These are phyloP conservation scores for Sisymbrium irio DNA, from an alignment of 345 rosid genomes.

Conservation along the genomic window DNA sequence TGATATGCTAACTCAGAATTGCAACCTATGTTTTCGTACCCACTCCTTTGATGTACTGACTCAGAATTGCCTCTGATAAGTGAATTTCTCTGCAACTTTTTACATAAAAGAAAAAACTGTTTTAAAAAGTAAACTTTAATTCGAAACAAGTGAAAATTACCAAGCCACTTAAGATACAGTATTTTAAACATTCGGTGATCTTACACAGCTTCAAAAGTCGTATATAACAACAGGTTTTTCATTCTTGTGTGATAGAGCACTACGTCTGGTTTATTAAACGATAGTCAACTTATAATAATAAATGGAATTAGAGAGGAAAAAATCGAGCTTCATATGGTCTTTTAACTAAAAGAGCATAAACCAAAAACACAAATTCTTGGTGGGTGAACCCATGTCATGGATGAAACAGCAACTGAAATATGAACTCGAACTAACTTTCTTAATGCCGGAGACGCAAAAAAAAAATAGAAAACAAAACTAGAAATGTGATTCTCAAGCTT, in stretches of 20 bases:
- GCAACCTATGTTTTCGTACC: too few species aligned
- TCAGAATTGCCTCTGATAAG: too few species aligned
- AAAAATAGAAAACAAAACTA: not conserved
- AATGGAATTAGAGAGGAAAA: not conserved
- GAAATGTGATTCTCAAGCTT: conserved; percentile 1
- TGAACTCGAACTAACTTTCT: conserved; percentile 3
- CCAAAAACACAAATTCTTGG: not conserved
- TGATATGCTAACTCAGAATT: too few species aligned
- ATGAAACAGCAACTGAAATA: not conserved
- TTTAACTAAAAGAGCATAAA: conserved; percentile 2
- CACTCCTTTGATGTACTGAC: conserved; percentile 29
- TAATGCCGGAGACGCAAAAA: not conserved
- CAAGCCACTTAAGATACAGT: too few species aligned
- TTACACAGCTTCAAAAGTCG: too few species aligned
- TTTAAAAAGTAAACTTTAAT: too few species aligned
- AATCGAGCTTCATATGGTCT: not conserved
- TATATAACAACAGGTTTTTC: too few species aligned
- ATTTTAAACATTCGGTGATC: too few species aligned
- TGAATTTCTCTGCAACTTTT: too few species aligned
- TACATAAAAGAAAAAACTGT: too few species aligned
- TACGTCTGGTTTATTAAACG: not conserved
- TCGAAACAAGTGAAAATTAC: too few species aligned
- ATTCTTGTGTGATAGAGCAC: too few species aligned
- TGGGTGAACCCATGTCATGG: not conserved
- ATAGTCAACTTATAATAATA: not conserved